phyloP scores from a whole-genome alignment of 345 rosid species.

The Dipteronia dyeriana region DNA sequence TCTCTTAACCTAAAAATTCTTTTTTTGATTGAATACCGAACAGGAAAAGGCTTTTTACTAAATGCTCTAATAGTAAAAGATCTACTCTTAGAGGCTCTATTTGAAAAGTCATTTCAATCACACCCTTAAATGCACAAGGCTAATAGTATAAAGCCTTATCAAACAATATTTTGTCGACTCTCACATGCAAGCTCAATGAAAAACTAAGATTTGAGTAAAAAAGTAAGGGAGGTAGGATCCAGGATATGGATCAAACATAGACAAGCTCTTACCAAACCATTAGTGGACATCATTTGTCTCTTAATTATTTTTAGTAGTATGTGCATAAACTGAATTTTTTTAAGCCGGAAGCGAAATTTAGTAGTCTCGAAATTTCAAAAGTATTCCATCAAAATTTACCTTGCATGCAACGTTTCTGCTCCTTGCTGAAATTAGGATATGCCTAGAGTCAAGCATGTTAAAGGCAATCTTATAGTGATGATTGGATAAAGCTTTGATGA shows the following conservation, averaged over 20 bases:
- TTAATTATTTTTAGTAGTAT: no score
- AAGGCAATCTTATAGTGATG: conserved; percentile 1
- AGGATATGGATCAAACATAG: no score
- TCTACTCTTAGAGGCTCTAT: no score
- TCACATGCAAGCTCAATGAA: neutral
- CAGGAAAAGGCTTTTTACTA: no score
- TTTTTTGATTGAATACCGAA: no score
- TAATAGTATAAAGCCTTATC: neutral
- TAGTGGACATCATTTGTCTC: neutral
- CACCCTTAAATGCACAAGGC: neutral
- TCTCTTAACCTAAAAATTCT: neutral
- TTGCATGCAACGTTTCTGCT: neutral
- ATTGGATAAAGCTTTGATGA: neutral
- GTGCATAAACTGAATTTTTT: neutral
- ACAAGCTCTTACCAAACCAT: neutral
- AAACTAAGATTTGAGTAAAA: neutral
- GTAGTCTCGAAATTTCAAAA: neutral
- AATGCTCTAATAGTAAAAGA: no score
- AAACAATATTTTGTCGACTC: neutral
- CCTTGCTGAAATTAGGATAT: neutral
- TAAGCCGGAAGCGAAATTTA: neutral
- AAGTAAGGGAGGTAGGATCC: no score
- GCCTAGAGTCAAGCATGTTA: neutral
- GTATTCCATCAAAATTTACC: neutral
- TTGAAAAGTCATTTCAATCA: neutral